Evolutionary conservation across 1,284 basidiomycete species (phyloP).

Genomic region (Xerocomus amazonicus): DNA sequence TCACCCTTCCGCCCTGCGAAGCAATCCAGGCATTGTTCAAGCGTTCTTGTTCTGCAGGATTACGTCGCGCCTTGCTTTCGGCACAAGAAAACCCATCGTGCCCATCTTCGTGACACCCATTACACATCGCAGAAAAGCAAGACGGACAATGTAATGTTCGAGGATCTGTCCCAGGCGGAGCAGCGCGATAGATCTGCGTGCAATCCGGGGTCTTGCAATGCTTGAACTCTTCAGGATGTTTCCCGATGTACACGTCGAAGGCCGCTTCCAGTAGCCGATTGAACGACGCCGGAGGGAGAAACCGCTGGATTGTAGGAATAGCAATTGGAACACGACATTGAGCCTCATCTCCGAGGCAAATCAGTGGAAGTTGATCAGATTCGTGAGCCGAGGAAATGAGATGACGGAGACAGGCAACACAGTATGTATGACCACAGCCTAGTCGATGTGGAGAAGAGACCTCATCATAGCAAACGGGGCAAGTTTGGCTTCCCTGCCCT

Average conservation of each 20-base stretch:
- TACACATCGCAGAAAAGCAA: constrained; percentile 50
- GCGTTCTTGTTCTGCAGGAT: constrained; percentile 42
- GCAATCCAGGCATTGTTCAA: constrained; percentile 43
- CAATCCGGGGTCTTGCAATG: constrained; percentile 59
- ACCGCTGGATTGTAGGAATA: constrained; percentile 46
- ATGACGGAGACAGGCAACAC: constrained; percentile 40
- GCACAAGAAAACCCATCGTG: constrained; percentile 52
- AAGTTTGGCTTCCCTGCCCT: constrained; percentile 28
- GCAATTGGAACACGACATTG: constrained; percentile 47
- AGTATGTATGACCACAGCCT: constrained; percentile 53
- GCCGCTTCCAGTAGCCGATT: constrained; percentile 44
- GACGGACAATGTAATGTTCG: constrained; percentile 42
- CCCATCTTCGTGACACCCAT: constrained; percentile 46
- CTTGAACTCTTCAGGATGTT: constrained; percentile 43
- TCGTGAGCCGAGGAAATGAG: constrained; percentile 46
- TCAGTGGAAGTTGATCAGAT: constrained; percentile 46
- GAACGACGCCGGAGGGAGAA: constrained; percentile 39
- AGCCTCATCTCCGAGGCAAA: constrained; percentile 48
- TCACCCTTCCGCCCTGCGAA: constrained; percentile 32
- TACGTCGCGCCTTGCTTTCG: constrained; percentile 31
- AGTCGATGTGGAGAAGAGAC: constrained; percentile 44
- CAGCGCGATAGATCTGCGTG: constrained; percentile 47
- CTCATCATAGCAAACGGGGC: constrained; percentile 50
- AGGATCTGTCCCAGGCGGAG: constrained; percentile 21
- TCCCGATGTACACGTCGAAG: constrained; percentile 44